Percentiles rank a stretch among this genome's conserved stretches.
phyloP scores from a whole-genome alignment of 768 basidiomycete genomes.

The Neoboletus brunneissimus region DNA sequence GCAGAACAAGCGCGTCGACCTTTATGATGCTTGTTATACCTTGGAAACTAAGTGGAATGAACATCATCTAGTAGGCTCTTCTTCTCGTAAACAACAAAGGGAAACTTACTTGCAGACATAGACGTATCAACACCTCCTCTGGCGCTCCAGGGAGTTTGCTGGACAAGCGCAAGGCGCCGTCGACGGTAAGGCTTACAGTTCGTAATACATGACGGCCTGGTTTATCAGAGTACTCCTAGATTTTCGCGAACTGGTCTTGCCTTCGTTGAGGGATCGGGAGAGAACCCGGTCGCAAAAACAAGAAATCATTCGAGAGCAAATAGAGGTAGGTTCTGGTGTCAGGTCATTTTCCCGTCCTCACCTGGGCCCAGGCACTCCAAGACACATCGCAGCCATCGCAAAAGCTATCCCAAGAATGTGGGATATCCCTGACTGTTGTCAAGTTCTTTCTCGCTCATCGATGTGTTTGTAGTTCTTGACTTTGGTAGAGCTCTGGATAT shows the following conservation, averaged over 20 bases:
- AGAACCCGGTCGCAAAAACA: conserved; percentile 9
- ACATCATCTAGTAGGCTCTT: conserved; percentile 7
- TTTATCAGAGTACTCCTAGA: conserved; percentile 1
- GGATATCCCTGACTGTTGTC: not conserved
- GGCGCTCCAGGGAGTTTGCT: conserved; percentile 21
- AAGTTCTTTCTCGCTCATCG: not conserved
- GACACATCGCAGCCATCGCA: conserved; percentile 19
- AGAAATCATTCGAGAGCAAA: conserved; percentile 17
- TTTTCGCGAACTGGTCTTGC: conserved; percentile 17
- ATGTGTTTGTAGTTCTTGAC: conserved; percentile 7
- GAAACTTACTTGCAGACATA: not conserved
- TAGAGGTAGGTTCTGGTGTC: not conserved
- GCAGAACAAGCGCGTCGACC: conserved; percentile 8
- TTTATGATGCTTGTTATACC: conserved; percentile 9
- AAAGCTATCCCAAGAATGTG: conserved; percentile 19
- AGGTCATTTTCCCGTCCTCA: not conserved
- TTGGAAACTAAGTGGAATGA: conserved; percentile 18
- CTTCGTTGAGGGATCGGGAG: conserved; percentile 9
- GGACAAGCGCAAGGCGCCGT: conserved; percentile 17
- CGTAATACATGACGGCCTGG: not conserved
- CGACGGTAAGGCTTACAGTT: conserved; percentile 6
- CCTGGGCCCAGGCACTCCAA: conserved; percentile 9
- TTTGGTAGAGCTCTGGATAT: conserved; percentile 15
- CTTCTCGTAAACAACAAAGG: too few relatives aligned
- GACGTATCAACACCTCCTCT: conserved; percentile 17